A percentile compares a stretch with the other conserved stretches of the same genome.
phyloP scores from a whole-genome alignment of 495 filamentous ascomycete genomes.

The Tuber magnatum region DNA sequence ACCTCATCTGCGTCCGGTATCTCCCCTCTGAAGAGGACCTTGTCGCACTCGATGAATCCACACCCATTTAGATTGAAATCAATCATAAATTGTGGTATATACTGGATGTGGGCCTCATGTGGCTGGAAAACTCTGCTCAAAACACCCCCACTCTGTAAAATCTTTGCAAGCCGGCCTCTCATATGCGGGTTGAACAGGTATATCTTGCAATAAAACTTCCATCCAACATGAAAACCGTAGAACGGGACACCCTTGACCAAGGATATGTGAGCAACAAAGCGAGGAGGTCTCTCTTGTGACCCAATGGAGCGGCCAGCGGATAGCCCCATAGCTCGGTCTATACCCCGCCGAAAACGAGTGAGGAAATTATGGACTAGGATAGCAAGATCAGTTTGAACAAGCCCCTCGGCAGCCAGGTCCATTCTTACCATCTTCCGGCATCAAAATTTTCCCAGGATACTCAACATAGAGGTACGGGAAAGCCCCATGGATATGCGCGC shows the following conservation, averaged over 20 bases:
- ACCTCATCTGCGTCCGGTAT: slow-evolving; percentile 61
- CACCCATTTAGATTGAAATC: slow-evolving; percentile 97
- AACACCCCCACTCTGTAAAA: slow-evolving; percentile 77
- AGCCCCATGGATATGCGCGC: slow-evolving; percentile 90
- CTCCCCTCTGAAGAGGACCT: slow-evolving; percentile 64
- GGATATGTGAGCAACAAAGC: slow-evolving; percentile 74
- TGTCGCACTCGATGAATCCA: slow-evolving; percentile 65
- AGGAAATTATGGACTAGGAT: slow-evolving; percentile 60
- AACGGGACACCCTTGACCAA: slow-evolving; percentile 91
- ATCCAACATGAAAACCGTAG: slow-evolving; percentile 90
- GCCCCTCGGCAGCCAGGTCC: background rate
- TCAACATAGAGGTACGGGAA: slow-evolving; percentile 91
- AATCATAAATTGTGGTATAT: slow-evolving; percentile 90
- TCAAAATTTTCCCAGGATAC: slow-evolving; percentile 57
- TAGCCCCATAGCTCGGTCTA: slow-evolving; percentile 75
- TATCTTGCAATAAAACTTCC: slow-evolving; percentile 83
- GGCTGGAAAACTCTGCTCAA: slow-evolving; percentile 79
- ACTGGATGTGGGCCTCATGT: slow-evolving; percentile 88
- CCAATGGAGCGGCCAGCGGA: slow-evolving; percentile 49
- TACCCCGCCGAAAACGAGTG: slow-evolving; percentile 45
- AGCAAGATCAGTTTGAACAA: slow-evolving; percentile 16
- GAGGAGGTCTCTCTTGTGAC: slow-evolving; percentile 60
- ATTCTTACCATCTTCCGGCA: slow-evolving; percentile 55
- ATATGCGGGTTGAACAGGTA: slow-evolving; percentile 80
- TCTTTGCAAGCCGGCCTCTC: slow-evolving; percentile 73